A percentile compares a stretch with the other conserved stretches of the same genome.
Evolutionary conservation across 495 filamentous ascomycete genomes (phyloP).

Genomic region (Astrocystis sublimbata): DNA sequence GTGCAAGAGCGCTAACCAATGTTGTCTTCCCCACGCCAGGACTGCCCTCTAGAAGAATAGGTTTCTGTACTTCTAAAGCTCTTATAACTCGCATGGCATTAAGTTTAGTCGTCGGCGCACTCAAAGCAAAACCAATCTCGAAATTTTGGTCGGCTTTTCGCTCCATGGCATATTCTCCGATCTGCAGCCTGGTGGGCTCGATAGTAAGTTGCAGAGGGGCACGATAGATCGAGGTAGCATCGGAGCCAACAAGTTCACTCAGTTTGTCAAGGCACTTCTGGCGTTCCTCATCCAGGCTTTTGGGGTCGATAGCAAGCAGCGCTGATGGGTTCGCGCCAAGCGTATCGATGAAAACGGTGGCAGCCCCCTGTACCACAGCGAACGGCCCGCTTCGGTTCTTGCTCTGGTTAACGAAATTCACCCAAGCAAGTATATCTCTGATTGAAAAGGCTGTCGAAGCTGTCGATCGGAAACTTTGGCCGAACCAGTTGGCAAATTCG

Average conservation of each 20-base stretch:
- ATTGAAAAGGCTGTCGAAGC: slow-evolving; percentile 76
- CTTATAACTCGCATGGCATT: slow-evolving; percentile 90
- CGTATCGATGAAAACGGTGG: slow-evolving; percentile 94
- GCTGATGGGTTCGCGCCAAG: slow-evolving; percentile 92
- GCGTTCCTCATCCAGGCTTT: slow-evolving; percentile 61
- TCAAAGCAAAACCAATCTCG: slow-evolving; percentile 71
- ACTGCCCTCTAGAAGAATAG: slow-evolving; percentile 91
- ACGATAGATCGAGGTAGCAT: slow-evolving; percentile 65
- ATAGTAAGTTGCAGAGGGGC: slow-evolving; percentile 48
- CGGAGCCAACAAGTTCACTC: slow-evolving; percentile 60
- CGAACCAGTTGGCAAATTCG: slow-evolving; percentile 91
- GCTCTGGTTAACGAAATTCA: slow-evolving; percentile 81
- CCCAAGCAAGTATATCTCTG: slow-evolving; percentile 88
- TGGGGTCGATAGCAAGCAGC: slow-evolving; percentile 65
- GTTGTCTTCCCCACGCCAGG: slow-evolving; percentile 98
- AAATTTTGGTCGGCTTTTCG: slow-evolving; percentile 48
- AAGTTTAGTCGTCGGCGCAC: slow-evolving; percentile 82
- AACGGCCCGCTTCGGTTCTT: slow-evolving; percentile 40
- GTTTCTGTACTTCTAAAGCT: slow-evolving; percentile 85
- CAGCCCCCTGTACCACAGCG: slow-evolving; percentile 77
- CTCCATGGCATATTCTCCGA: slow-evolving; percentile 73
- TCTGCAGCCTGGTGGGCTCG: slow-evolving; percentile 50
- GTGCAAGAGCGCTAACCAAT: slow-evolving; percentile 79
- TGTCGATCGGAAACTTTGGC: slow-evolving; percentile 70
- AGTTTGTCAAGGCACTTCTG: slow-evolving; percentile 71